Base-by-base conservation (phyloP, 2,329 filamentous ascomycete genomes). In the Exserohilum rostratum region DNA sequence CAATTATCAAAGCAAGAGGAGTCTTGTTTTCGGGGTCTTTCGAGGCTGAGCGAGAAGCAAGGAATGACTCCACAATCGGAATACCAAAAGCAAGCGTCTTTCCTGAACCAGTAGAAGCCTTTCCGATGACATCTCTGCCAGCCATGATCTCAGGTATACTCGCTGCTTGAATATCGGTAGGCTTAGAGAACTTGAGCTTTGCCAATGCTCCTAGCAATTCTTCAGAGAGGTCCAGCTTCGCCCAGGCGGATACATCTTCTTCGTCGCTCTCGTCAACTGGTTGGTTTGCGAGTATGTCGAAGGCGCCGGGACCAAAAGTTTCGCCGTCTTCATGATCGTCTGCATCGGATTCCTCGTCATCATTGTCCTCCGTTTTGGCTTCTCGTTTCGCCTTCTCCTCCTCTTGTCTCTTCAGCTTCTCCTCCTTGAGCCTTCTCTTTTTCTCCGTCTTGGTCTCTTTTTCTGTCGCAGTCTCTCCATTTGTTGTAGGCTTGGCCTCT, bases 61-160 rank as follows among this genome's bases (percentile, higher is more conserved):
- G 77, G 81, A 89, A 97, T 50, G 84, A 83, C 74, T 99, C 93
- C 9, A 98, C 80, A 51, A 99, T 95, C 0, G 95, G 95, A 58
- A 99, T 92, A 1, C 89, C 91, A 74, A 96, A 99, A 0, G 95
- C 93, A 39, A 99, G 80, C 0, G 95, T 99, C 78, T 99, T 99
- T 65, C 95, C 95, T 12, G 95, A 98, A 62, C 95, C 95, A 0
- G 95, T 99, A 10, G 93, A 89, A 2, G 95, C 95, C 78, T 99
- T 99, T 37, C 95, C 95, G 60, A 99, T 90, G 13, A 98, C 89
- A 75, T 99, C 93, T 71, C 90, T 90, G 0, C 93, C 93, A 5
- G 86, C 85, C 17, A 93, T 73, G 40, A 97, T 90, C 48, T 90
- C 84, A 0, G 95, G 93, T 64, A 99, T 96, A 1, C 90, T 82